Evolutionary conservation across 306 rosid species (phyloP), one percentile per base, ranked within the genome.

Genomic region (Quercus variabilis): DNA sequence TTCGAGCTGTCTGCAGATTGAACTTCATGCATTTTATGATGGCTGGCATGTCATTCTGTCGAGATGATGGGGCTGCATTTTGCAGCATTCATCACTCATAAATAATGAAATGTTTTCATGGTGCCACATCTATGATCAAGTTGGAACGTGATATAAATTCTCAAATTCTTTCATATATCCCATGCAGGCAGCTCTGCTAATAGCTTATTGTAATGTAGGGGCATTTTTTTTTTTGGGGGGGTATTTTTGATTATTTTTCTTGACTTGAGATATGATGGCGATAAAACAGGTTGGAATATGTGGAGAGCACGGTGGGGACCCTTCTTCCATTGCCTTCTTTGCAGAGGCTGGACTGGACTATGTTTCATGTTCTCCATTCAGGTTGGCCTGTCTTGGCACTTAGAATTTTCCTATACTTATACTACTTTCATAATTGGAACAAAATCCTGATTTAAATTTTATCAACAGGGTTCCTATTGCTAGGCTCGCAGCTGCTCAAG

Each of bases 231-330:
- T 25, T 4, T 14, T 33, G 1, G 5, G 8, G 41, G 1, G 41
- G 1, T 25, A 13, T 25, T 5, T 8, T 33, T 65, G 2, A 6
- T 7, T 4, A 4, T 4, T 54, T 28, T 73, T 51, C 26, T 51
- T 3, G 58, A 30, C 69, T 28, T 74, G 46, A 78, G 52, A 12
- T 17, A 5, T 55, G 19, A 54, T 69, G 21, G 57, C 73, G 65
- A 76, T 74, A 68, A 49, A 79, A 79, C 89, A 95, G 99, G 86
- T 95, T 84, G 99, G 99, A 86, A 90, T 95, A 80, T 95, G 99
- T 79, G 99, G 99, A 51, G 99, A 95, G 84, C 99, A 95, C 84
- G 99, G 99, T 18, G 99, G 98, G 79, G 99, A 95, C 58, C 98
- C 98, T 78, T 93, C 99, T 71, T 95, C 99, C 64, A 90, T 95